phyloP scores from a whole-genome alignment of 2,329 filamentous ascomycete species.

The Diaporthe helianthi region DNA sequence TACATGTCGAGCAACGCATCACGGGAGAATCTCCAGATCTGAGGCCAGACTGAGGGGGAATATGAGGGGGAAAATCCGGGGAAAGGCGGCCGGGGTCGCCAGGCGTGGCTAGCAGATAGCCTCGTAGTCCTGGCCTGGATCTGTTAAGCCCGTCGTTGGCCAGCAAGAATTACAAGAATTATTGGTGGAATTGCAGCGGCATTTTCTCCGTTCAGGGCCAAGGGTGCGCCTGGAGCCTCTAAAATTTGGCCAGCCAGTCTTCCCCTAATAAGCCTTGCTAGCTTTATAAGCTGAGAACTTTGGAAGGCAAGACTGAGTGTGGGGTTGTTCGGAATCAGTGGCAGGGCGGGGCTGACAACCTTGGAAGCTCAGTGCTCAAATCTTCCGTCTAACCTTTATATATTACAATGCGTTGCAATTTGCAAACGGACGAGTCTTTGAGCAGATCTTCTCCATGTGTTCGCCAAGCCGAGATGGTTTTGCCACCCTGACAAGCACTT shows the following conservation, averaged over 20 bases:
- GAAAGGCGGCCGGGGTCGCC: background rate
- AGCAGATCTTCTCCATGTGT: background rate
- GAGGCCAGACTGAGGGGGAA: too few species aligned
- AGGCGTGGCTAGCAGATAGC: background rate
- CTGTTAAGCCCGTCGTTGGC: background rate
- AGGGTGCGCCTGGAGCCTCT: slow-evolving; percentile 2
- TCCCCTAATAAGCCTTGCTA: background rate
- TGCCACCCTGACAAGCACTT: slow-evolving; percentile 11
- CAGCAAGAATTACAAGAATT: background rate
- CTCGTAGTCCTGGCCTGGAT: background rate
- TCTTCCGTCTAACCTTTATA: too few species aligned
- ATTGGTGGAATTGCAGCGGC: slow-evolving; percentile 16
- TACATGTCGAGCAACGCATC: background rate
- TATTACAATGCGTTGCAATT: too few species aligned
- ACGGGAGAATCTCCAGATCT: slow-evolving; percentile 7
- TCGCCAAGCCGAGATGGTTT: slow-evolving; percentile 9
- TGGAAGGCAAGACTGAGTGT: background rate
- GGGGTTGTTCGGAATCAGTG: slow-evolving; percentile 18
- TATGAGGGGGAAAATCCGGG: slow-evolving; percentile 3
- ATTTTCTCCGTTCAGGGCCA: slow-evolving; percentile 2
- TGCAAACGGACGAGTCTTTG: too few species aligned
- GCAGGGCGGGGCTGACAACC: too few species aligned
- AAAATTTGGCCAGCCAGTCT: background rate
- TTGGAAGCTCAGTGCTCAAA: too few species aligned
- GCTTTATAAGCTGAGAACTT: too few species aligned